phyloP scores from a whole-genome alignment of 2,329 filamentous ascomycete genomes.

The Ophiocordyceps unilateralis region DNA sequence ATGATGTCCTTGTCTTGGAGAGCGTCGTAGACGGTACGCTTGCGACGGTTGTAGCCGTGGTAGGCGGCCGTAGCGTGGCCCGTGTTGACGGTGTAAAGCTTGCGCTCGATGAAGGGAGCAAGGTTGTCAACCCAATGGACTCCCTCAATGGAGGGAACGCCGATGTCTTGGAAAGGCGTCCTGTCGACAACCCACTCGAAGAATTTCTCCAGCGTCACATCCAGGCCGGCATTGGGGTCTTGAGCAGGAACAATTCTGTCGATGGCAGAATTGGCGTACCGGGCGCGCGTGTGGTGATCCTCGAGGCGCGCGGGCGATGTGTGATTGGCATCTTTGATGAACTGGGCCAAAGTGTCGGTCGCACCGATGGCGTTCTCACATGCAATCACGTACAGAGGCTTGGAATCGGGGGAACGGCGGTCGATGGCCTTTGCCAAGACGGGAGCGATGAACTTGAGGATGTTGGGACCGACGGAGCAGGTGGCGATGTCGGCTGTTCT shows the following conservation, averaged over 20 bases:
- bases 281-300: constrained; percentile 55
- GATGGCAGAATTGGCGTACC: constrained; percentile 94
- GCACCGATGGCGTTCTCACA: constrained; percentile 97
- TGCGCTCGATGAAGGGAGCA: constrained; percentile 93
- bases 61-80: constrained; percentile 92
- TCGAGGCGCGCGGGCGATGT: constrained; percentile 50
- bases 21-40: constrained; percentile 76
- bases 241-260: constrained; percentile 95
- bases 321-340: constrained; percentile 62
- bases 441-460: constrained; percentile 90
- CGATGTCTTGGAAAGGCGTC: constrained; percentile 58
- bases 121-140: constrained; percentile 90
- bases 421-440: constrained; percentile 91
- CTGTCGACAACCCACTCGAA: constrained; percentile 96
- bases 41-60: constrained; percentile 75
- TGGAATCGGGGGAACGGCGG: constrained; percentile 42
- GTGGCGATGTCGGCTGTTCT: constrained; percentile 79
- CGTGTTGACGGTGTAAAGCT: constrained; percentile 98
- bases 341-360: constrained; percentile 68
- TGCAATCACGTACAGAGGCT: constrained; percentile 78
- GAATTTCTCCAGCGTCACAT: constrained; percentile 96
- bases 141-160: constrained; percentile 57
- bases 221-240: constrained; percentile 58
- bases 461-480: constrained; percentile 89
- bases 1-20: constrained; percentile 68